These are phyloP conservation scores for Rosa persica DNA, from an alignment of 306 rosid genomes.

Conservation along the genomic window DNA sequence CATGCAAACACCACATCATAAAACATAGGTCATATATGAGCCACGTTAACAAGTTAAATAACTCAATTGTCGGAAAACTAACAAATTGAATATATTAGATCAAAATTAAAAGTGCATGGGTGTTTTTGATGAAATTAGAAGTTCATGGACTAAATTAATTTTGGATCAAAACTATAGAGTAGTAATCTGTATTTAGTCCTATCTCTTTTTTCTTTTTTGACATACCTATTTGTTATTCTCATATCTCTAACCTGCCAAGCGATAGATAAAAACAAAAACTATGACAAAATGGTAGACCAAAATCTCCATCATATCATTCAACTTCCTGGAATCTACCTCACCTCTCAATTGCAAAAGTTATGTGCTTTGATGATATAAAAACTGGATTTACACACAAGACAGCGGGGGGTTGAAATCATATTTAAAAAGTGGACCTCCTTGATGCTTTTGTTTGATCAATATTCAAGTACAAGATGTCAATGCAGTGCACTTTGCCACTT, in stretches of 20 bases:
- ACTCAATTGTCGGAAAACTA: too few species aligned
- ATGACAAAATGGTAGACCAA: background rate
- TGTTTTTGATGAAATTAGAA: too few species aligned
- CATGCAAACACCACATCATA: too few species aligned
- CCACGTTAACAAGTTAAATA: too few species aligned
- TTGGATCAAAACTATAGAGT: too few species aligned
- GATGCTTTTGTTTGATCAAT: background rate
- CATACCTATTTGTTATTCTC: background rate
- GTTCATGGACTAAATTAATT: too few species aligned
- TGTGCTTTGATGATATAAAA: constrained; percentile 5
- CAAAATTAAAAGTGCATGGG: too few species aligned
- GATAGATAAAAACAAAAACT: background rate
- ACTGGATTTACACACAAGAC: background rate
- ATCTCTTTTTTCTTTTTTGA: background rate
- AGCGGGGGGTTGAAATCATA: background rate
- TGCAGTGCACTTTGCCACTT: background rate
- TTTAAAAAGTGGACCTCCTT: background rate
- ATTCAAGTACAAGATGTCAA: constrained; percentile 11
- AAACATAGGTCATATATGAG: too few species aligned
- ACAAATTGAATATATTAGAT: too few species aligned
- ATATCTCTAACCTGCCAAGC: background rate
- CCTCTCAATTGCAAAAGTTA: background rate
- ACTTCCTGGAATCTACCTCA: background rate
- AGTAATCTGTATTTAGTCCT: too few species aligned
- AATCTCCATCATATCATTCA: background rate